Percentiles rank a stretch among this genome's conserved stretches.
phyloP scores from a whole-genome alignment of 2,329 filamentous ascomycete genomes.

The Sphaerostilbella broomeana region DNA sequence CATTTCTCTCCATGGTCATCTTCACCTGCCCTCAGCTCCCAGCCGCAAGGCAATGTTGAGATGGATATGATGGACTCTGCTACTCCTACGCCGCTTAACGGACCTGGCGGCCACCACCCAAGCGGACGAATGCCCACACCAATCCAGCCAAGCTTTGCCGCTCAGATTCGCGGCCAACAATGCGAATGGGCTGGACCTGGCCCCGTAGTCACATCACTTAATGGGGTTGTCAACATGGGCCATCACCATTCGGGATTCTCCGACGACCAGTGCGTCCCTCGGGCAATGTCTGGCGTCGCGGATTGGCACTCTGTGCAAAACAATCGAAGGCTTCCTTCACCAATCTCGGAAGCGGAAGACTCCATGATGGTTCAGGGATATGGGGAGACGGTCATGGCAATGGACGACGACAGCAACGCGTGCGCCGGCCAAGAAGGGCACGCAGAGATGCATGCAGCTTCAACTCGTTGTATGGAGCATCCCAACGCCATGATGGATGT shows the following conservation, averaged over 20 bases:
- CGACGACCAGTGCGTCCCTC: slow-evolving; percentile 41
- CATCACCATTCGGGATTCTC: slow-evolving; percentile 35
- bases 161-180: slow-evolving; percentile 47
- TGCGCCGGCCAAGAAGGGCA: slow-evolving; percentile 20
- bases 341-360: slow-evolving; percentile 53
- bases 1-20: slow-evolving; percentile 30
- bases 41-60: slow-evolving; percentile 31
- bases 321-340: slow-evolving; percentile 49
- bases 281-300: slow-evolving; percentile 36
- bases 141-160: slow-evolving; percentile 52
- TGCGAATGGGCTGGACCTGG: slow-evolving; percentile 34
- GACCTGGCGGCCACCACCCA: slow-evolving; percentile 11
- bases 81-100: slow-evolving; percentile 19
- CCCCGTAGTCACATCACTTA: slow-evolving; percentile 28
- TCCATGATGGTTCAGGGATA: slow-evolving; percentile 33
- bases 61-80: slow-evolving; percentile 46
- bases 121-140: slow-evolving; percentile 51
- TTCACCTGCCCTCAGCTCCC: slow-evolving; percentile 15
- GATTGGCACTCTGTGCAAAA: slow-evolving; percentile 50
- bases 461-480: slow-evolving; percentile 34
- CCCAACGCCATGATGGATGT: slow-evolving; percentile 33
- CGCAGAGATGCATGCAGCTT: slow-evolving; percentile 18
- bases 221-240: slow-evolving; percentile 32
- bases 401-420: slow-evolving; percentile 29
- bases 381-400: slow-evolving; percentile 26